Evolutionary conservation across 768 basidiomycete genomes (phyloP).

Genomic region (Leucogyrophana mollusca): DNA sequence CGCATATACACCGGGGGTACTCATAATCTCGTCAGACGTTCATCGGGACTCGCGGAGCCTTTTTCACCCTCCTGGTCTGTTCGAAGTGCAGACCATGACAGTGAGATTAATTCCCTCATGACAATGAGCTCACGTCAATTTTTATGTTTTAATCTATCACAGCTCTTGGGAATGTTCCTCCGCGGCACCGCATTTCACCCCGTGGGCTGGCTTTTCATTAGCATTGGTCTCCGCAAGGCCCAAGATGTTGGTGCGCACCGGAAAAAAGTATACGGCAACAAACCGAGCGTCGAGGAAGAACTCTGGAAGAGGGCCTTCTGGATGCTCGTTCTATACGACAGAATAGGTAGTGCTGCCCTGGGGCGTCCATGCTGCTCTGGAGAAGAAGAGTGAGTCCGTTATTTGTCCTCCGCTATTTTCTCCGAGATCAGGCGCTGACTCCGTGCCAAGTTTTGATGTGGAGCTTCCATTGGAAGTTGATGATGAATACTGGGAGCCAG

Average conservation of each 20-base stretch:
- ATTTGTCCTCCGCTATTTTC: not conserved
- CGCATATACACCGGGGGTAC: not conserved
- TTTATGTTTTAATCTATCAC: slow-evolving; percentile 2
- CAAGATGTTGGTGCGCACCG: slow-evolving; percentile 80
- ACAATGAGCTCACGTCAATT: slow-evolving; percentile 3
- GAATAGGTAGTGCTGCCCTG: slow-evolving; percentile 48
- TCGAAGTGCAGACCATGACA: slow-evolving; percentile 61
- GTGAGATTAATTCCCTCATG: slow-evolving; percentile 28
- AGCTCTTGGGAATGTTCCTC: slow-evolving; percentile 58
- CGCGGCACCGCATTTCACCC: slow-evolving; percentile 48
- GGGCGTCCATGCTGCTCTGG: slow-evolving; percentile 56
- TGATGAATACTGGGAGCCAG: slow-evolving; percentile 72
- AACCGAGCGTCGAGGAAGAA: slow-evolving; percentile 57
- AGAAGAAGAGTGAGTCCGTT: slow-evolving; percentile 63
- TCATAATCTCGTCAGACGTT: slow-evolving; percentile 38
- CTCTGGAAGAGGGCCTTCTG: slow-evolving; percentile 81
- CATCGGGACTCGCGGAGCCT: slow-evolving; percentile 49
- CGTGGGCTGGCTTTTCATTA: slow-evolving; percentile 53
- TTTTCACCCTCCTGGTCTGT: slow-evolving; percentile 55
- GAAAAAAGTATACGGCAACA: slow-evolving; percentile 50
- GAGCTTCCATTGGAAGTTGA: slow-evolving; percentile 83
- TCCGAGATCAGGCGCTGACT: slow-evolving; percentile 3
- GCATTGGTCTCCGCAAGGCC: slow-evolving; percentile 57
- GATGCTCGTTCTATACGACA: slow-evolving; percentile 63
- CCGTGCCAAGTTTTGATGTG: slow-evolving; percentile 67